A percentile compares a stretch with the other conserved stretches of the same genome.
phyloP scores from a whole-genome alignment of 257 asterid species.

The Plantago ovata region DNA sequence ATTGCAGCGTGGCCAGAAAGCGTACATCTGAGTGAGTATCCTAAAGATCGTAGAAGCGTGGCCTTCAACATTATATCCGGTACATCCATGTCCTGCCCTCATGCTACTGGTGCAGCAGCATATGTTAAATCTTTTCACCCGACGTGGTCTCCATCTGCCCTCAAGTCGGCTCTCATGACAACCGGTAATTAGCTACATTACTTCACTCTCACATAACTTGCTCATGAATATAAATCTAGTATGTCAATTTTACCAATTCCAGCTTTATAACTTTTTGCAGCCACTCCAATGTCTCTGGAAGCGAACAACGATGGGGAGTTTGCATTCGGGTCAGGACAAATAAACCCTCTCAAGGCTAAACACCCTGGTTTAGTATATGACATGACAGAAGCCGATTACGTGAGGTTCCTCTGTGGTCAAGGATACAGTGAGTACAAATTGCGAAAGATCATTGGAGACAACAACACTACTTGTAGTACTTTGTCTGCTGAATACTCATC shows the following conservation, averaged over 20 bases:
- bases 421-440: constrained; percentile 47
- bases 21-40: constrained; percentile 29
- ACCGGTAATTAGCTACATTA: constrained; percentile 48
- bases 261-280: constrained; percentile 24
- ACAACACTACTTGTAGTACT: constrained; percentile 47
- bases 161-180: constrained; percentile 71
- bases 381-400: constrained; percentile 42
- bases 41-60: constrained; percentile 35
- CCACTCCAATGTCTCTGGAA: constrained; percentile 33
- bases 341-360: constrained; percentile 54
- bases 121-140: constrained; percentile 64
- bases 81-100: constrained; percentile 79
- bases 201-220: neutral
- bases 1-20: constrained; percentile 70
- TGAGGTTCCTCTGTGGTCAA: constrained; percentile 64
- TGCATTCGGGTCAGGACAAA: constrained; percentile 77
- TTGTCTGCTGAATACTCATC: too few relatives aligned
- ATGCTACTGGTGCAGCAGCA: constrained; percentile 63
- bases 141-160: constrained; percentile 65
- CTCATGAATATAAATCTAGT: too few relatives aligned
- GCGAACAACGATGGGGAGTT: constrained; percentile 49
- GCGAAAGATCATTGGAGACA: constrained; percentile 45
- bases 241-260: neutral
- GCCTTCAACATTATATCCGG: constrained; percentile 57
- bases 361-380: constrained; percentile 64